Evolutionary conservation across 2,329 filamentous ascomycete species (phyloP).

Genomic region (Aaosphaeria pasadenensis): DNA sequence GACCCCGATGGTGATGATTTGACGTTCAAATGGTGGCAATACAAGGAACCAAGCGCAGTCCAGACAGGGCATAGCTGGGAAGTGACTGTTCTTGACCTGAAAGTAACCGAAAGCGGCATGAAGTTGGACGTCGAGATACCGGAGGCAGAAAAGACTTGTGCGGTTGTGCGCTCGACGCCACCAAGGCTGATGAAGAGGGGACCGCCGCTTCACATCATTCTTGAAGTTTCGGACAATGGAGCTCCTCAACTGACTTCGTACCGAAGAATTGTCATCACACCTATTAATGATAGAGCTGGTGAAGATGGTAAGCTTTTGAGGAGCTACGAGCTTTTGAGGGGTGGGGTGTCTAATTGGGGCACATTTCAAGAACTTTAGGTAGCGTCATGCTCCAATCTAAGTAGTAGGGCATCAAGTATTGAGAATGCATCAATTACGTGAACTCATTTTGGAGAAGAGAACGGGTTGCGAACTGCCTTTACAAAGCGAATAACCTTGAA

Average conservation of each 20-base stretch:
- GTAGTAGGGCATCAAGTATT: too few species aligned
- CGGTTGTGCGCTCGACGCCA: background rate
- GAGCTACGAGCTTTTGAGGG: too few species aligned
- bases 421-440: too few species aligned
- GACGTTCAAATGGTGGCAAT: constrained; percentile 15
- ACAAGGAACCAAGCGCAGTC: constrained; percentile 5
- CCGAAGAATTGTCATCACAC: background rate
- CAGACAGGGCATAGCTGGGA: background rate
- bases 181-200: background rate
- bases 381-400: too few species aligned
- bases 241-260: background rate
- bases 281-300: background rate
- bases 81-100: background rate
- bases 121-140: background rate
- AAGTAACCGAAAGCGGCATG: background rate
- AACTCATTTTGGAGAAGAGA: too few species aligned
- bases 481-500: too few species aligned
- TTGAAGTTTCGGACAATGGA: background rate
- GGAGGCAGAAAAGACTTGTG: background rate
- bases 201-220: background rate
- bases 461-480: too few species aligned
- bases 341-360: too few species aligned
- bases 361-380: too few species aligned
- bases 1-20: constrained; percentile 14
- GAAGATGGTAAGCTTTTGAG: too few species aligned